Conservation (phyloP, 106 monocot species). For the Apostasia ramifera region DNA sequence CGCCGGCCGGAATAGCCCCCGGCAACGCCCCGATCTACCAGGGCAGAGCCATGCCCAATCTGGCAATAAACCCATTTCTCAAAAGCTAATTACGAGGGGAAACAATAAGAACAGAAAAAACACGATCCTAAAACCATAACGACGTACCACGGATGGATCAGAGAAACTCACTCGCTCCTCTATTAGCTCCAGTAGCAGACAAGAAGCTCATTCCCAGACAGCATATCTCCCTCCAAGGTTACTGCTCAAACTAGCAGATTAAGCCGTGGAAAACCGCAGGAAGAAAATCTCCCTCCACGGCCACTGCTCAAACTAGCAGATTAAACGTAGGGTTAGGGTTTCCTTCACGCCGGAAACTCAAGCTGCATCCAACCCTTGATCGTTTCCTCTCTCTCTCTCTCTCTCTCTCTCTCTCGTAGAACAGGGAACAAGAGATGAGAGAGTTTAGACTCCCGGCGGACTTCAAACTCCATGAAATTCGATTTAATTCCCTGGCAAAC, state of each 20-base stretch:
- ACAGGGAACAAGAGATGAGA: not conserved
- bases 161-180: not conserved
- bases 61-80: not conserved
- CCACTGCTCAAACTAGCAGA: too few relatives aligned
- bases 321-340: too few relatives aligned
- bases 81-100: not conserved
- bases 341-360: not conserved
- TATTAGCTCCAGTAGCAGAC: not conserved
- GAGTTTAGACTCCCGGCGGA: constrained; percentile 7
- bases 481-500: not conserved
- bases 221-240: not conserved
- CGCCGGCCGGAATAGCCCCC: not conserved
- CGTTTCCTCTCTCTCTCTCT: not conserved
- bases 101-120: not conserved
- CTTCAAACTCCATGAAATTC: constrained; percentile 8
- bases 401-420: not conserved
- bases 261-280: not conserved
- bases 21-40: constrained; percentile 4
- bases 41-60: not conserved
- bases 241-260: not conserved
- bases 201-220: not conserved
- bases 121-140: not conserved
- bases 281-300: not conserved
- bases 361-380: not conserved
- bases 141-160: not conserved